Conservation (phyloP, 2,329 filamentous ascomycete genomes). For the Fusarium devonianum region DNA sequence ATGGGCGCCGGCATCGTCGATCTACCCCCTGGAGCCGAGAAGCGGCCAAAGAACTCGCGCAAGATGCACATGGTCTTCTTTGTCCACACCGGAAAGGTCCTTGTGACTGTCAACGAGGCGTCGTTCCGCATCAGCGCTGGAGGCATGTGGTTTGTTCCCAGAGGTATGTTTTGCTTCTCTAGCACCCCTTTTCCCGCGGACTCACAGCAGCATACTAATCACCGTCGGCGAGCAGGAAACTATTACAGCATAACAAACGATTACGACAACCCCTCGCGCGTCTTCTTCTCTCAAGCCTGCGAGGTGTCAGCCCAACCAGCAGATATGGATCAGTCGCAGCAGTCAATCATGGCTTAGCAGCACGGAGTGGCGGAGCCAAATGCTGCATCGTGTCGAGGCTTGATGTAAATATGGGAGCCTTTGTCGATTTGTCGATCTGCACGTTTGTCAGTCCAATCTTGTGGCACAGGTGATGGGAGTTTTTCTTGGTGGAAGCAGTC, state of each 20-base stretch:
- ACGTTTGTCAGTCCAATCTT: neutral
- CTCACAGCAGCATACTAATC: slow-evolving; percentile 7
- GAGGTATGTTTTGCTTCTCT: slow-evolving; percentile 69
- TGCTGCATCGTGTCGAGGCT: neutral
- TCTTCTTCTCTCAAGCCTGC: slow-evolving; percentile 94
- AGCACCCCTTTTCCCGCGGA: slow-evolving; percentile 9
- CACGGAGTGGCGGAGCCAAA: too few relatives aligned
- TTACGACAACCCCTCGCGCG: slow-evolving; percentile 71
- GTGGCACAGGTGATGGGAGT: slow-evolving; percentile 1
- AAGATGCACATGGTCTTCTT: slow-evolving; percentile 99
- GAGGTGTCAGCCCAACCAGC: slow-evolving; percentile 53
- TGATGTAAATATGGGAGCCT: slow-evolving; percentile 3
- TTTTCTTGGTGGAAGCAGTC: slow-evolving; percentile 6
- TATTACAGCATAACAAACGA: slow-evolving; percentile 91
- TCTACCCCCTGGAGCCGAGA: slow-evolving; percentile 80
- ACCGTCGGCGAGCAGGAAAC: slow-evolving; percentile 70
- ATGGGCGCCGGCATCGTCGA: slow-evolving; percentile 92
- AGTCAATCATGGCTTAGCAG: slow-evolving; percentile 31
- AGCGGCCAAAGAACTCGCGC: slow-evolving; percentile 88
- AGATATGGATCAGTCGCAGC: slow-evolving; percentile 35
- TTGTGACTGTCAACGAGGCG: slow-evolving; percentile 77
- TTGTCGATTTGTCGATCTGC: too few relatives aligned
- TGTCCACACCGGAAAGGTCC: slow-evolving; percentile 81
- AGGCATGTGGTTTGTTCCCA: slow-evolving; percentile 91
- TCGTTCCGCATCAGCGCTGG: slow-evolving; percentile 85